These are phyloP conservation scores for Starmerella stellata DNA, from an alignment of 805 yeast genomes.

Conservation along the genomic window DNA sequence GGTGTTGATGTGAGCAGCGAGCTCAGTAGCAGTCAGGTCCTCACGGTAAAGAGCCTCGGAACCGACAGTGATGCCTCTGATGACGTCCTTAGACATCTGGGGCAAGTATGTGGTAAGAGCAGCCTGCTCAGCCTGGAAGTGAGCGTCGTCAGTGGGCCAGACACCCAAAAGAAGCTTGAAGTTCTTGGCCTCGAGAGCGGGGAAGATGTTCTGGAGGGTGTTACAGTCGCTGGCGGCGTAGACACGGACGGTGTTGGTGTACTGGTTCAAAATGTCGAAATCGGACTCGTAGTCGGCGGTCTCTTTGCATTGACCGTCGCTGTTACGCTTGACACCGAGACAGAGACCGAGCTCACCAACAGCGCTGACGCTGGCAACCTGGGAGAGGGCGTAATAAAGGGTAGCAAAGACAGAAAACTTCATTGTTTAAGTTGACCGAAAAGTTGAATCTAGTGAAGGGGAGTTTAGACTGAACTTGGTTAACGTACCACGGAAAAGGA, in stretches of 20 bases:
- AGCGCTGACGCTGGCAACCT: slow-evolving; percentile 34
- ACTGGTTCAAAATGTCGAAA: slow-evolving; percentile 37
- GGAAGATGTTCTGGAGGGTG: slow-evolving; percentile 67
- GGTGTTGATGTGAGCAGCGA: slow-evolving; percentile 49
- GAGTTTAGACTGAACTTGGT: too few relatives aligned
- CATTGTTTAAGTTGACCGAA: slow-evolving; percentile 8
- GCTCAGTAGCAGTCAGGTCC: slow-evolving; percentile 56
- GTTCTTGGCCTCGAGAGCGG: slow-evolving; percentile 65
- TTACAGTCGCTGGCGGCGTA: slow-evolving; percentile 91
- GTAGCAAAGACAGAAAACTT: slow-evolving; percentile 30
- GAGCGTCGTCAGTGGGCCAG: slow-evolving; percentile 83
- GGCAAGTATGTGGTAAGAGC: slow-evolving; percentile 64
- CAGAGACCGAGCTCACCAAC: slow-evolving; percentile 63
- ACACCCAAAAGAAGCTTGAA: slow-evolving; percentile 67
- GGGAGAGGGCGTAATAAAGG: slow-evolving; percentile 23
- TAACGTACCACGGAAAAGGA: too few relatives aligned
- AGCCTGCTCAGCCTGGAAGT: slow-evolving; percentile 51
- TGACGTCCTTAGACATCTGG: slow-evolving; percentile 36
- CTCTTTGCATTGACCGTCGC: slow-evolving; percentile 53
- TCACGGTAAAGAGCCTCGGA: slow-evolving; percentile 89
- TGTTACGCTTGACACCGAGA: slow-evolving; percentile 63
- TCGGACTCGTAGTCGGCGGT: slow-evolving; percentile 54
- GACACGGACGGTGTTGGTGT: slow-evolving; percentile 56
- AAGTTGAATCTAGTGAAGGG: too few relatives aligned
- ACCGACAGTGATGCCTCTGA: slow-evolving; percentile 73